Evolutionary conservation across 495 filamentous ascomycete genomes (phyloP), one percentile per base, ranked within the genome.

Genomic region (Trichoderma parareesei): DNA sequence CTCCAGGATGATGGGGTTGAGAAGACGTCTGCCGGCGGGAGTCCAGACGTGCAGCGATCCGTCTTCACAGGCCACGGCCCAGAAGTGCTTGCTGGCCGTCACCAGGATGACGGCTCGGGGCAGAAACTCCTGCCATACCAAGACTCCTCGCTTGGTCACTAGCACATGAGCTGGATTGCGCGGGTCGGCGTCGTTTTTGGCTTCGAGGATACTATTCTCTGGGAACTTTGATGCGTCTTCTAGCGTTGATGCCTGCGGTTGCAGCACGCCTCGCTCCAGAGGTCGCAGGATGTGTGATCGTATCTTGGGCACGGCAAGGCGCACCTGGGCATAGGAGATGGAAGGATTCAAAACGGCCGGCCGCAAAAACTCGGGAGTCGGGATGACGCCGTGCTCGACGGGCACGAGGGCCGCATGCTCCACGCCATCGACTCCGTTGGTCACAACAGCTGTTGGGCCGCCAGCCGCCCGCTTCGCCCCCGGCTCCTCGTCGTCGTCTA

Each of bases 31-130:
- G 5, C 94, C 94, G n/a, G 92, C 92, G 3, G 94, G 93, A 1
- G 92, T 93, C 92, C 93, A 99, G 38, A 90, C 84, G 72, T 97
- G 90, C 13, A 99, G 68, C n/a, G 87, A 90, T 16, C 91, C 95
- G 71, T 98, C 94, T 74, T 99, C 94, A 67, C 91, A 96, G 16
- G 88, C 92, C 11, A 87, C 93, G 10, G 89, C 88, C 92, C 94
- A 98, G 75, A 97, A 92, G 66, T 86, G 84, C 65, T 87, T 85
- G 71, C 93, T 97, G 0, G 94, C 94, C 0, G 94, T 94, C 7
- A 92, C 86, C 5, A 97, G 84, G 11, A 98, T 81, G 13, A 93
- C 89, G 38, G 88, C 85, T 46, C 86, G 84, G 0, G 93, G 93
- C 18, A 99, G 79, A 70, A 89, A 99, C 67, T 98, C 95, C 68